Base-by-base conservation (phyloP, 129 eudicot species). In the Flaveria linearis region DNA sequence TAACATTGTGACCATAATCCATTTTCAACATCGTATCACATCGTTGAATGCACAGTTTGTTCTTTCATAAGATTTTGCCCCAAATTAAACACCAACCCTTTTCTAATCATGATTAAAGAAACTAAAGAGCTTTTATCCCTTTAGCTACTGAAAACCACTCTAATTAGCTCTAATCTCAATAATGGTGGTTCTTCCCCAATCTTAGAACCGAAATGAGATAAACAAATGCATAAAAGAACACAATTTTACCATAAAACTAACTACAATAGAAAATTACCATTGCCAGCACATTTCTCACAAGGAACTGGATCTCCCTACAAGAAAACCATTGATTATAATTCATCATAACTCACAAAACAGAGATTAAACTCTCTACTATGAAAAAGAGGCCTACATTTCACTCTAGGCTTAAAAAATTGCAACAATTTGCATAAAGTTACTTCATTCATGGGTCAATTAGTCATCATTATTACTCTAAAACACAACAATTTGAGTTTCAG, bases 301-400 rank as follows among this genome's bases (percentile, higher is more conserved):
- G 98, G 91, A 77, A 93, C 89, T 22, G 98, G 98, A 87, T 93
- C 98, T 36, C 98, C 98, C 98, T 93, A 63, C 88, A 79, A 77
- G 56, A 79, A 80, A 70, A 73, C 73, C 83, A 57, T 62, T 16
- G 53, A 39, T 13, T 36, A 65, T 73, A 18, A 73, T 65, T 62
- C 61, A 81, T 71, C 64, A 84, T 15, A 67, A 71, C 72, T 63
- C 76, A 84, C 53, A 66, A 30, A 80, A 56, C 47, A 72, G 53
- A 55, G 2, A 74, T 55, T 9, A 46, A 12, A 77, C 8, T 5
- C 42, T 18, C 68, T 43, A 8, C 4, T 73, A 20, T 58, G 11
- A n/a, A 47, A 65, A 75, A 36, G 25, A 41, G 52, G 36, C 30
- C 76, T 77, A 18, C 74, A 25, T 61, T 77, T 70, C 14, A 43